phyloP scores from a whole-genome alignment of 106 monocot species.

The Dactylorhiza incarnata region DNA sequence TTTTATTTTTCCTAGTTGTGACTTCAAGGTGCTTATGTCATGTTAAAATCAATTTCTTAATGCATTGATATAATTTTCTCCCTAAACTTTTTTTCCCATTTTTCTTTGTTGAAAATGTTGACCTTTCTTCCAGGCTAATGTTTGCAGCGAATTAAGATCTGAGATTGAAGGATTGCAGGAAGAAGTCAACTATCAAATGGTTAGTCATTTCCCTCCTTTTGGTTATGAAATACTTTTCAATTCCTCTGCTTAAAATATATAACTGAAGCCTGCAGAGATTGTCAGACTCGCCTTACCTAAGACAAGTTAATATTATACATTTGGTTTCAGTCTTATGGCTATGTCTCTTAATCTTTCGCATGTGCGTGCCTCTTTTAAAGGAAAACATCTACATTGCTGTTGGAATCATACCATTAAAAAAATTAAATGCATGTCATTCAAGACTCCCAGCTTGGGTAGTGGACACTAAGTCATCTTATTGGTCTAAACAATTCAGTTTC shows the following conservation, averaged over 20 bases:
- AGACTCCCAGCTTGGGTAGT: not conserved
- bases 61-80: not conserved
- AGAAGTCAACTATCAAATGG: constrained; percentile 86
- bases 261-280: not conserved
- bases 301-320: not conserved
- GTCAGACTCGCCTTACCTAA: not conserved
- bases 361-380: not conserved
- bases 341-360: not conserved
- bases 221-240: not conserved
- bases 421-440: not conserved
- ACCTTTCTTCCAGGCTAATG: constrained; percentile 43
- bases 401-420: not conserved
- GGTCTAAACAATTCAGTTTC: too few relatives aligned
- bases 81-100: not conserved
- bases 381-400: not conserved
- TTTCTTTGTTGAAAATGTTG: not conserved
- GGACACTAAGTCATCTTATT: too few relatives aligned
- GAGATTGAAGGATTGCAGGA: constrained; percentile 77
- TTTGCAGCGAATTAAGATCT: constrained; percentile 69
- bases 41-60: not conserved
- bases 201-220: constrained; percentile 23
- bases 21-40: not conserved
- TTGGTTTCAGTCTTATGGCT: not conserved
- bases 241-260: not conserved
- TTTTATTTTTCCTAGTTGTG: not conserved